These are phyloP conservation scores for Skeletonema menzelii DNA, from an alignment of 108 stramenopile genomes.

Conservation along the genomic window DNA sequence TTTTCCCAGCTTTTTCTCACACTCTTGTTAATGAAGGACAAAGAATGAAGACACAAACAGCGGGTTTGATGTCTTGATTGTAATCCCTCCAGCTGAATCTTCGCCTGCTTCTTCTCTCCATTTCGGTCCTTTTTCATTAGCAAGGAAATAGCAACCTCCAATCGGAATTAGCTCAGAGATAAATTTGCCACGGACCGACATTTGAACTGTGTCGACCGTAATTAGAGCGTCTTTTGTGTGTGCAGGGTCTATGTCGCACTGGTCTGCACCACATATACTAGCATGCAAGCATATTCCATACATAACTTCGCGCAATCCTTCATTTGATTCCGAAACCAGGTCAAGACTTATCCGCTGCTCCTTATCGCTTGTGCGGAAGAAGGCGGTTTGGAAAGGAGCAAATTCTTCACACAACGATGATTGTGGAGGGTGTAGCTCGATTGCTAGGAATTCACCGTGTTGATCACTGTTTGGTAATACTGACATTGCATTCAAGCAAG, in stretches of 20 bases:
- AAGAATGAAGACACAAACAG: conserved; percentile 1
- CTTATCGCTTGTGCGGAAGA: neutral
- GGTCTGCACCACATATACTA: conserved; percentile 11
- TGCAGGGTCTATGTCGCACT: conserved; percentile 2
- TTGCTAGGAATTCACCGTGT: neutral
- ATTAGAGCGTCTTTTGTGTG: neutral
- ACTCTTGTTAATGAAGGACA: neutral
- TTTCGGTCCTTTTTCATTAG: conserved; percentile 4
- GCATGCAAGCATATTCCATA: conserved; percentile 14
- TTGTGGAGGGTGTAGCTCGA: conserved; percentile 11
- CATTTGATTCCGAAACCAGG: neutral
- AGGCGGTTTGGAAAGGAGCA: conserved; percentile 16
- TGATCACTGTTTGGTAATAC: neutral
- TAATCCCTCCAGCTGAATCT: neutral
- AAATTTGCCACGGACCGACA: conserved; percentile 16
- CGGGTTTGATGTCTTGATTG: neutral
- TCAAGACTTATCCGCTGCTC: neutral
- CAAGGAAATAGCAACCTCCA: conserved; percentile 26
- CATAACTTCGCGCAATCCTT: neutral
- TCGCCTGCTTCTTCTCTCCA: conserved; percentile 10
- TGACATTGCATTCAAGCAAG: conserved; percentile 10
- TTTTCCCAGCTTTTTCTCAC: no score
- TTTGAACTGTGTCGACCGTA: conserved; percentile 6
- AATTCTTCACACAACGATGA: conserved; percentile 21
- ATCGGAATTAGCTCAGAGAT: conserved; percentile 18